A percentile compares a stretch with the other conserved stretches of the same genome.
Conservation (phyloP, 495 filamentous ascomycete species). For the Cercophora samala region DNA sequence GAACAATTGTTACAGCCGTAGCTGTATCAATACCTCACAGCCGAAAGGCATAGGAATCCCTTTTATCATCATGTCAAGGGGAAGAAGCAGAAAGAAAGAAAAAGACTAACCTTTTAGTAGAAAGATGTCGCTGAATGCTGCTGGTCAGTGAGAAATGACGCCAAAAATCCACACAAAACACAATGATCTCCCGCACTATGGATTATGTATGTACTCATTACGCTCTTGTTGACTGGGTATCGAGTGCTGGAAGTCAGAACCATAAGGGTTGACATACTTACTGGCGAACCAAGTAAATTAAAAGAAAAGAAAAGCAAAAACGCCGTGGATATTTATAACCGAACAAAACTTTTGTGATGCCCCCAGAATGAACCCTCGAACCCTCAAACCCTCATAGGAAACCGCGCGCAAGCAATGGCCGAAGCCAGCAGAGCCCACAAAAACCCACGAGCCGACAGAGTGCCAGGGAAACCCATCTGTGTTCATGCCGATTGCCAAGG, state of each 20-base stretch:
- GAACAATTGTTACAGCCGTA: constrained; percentile 14
- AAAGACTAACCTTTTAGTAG: constrained; percentile 8
- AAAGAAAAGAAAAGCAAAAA: constrained; percentile 3
- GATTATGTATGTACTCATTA: neutral
- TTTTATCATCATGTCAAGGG: constrained; percentile 10
- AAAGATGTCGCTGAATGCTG: constrained; percentile 1
- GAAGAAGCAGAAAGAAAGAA: neutral
- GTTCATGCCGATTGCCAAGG: constrained; percentile 5
- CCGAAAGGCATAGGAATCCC: constrained; percentile 11
- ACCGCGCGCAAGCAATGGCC: constrained; percentile 8
- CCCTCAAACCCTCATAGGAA: constrained; percentile 11
- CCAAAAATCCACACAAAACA: neutral
- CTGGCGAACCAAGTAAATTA: neutral
- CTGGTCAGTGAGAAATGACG: neutral
- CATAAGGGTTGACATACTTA: constrained; percentile 7
- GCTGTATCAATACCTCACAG: constrained; percentile 9
- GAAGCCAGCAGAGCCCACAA: constrained; percentile 36
- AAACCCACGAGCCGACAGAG: constrained; percentile 44
- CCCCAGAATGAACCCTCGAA: constrained; percentile 5
- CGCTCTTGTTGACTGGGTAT: constrained; percentile 5
- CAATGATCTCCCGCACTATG: neutral
- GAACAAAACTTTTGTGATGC: constrained; percentile 13
- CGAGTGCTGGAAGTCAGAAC: neutral
- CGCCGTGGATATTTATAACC: constrained; percentile 10
- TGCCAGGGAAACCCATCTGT: constrained; percentile 30